Evolutionary conservation across 192 early-diverging fungal genomes (phyloP), one percentile per base, ranked within the genome.

Genomic region (Coemansia sp.): DNA sequence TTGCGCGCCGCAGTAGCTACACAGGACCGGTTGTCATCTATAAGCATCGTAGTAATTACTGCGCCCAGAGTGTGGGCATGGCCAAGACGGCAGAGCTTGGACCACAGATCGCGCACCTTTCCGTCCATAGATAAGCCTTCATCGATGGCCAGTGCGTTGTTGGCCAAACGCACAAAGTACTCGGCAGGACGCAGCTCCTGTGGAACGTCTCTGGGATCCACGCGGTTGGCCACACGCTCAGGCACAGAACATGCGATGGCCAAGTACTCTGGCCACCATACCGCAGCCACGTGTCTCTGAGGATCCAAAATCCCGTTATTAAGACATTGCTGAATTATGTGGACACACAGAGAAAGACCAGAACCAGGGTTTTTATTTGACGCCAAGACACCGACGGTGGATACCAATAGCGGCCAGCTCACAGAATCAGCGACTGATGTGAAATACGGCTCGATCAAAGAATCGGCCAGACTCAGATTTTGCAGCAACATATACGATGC

Each of bases 61-160:
- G 58, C 51, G 34, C 72, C 63, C 8, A 80, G 20, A 6, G 22
- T 36, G 11, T 69, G 56, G 4, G 31, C 34, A 55, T 80, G 77
- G 0, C 77, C 77, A 10, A 73, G 69, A 2, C 77, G 69, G 25
- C 77, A 80, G 20, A 80, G 25, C 42, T 80, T 80, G 22, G 57
- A 28, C 59, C 72, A 75, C 60, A 80, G 61, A 31, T 75, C 77
- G 2, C 49, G 57, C 0, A 68, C 29, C n/a, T 16, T 14, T 12
- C n/a, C 67, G 2, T 36, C 30, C 0, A 25, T 1, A 25, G 22
- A 25, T 25, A 14, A 8, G 17, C 31, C 40, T 7, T 36, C 31
- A 7, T 48, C 17, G 5, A 18, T 22, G 7, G 16, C 56, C 42
- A 10, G n/a, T 14, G 36, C 61, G 51, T 2, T 34, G 4, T 29